Evolutionary conservation across 1,284 basidiomycete species (phyloP), one percentile per base, ranked within the genome.

Genomic region (Schizophyllum commune): DNA sequence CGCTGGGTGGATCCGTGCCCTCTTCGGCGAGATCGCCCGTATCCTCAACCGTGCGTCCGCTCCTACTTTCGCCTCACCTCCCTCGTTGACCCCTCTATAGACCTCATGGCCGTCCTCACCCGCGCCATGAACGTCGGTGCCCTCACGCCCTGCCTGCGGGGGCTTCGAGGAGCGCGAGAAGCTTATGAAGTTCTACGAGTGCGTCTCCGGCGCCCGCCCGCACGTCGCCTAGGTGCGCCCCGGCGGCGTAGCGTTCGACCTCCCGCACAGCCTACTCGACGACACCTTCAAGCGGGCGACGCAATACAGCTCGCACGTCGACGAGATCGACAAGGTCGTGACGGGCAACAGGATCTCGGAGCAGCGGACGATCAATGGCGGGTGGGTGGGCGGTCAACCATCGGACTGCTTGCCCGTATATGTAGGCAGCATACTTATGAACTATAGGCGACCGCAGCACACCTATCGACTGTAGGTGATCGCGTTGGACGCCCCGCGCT

Each of bases 111-210:
- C 63, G 85, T 99, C 64, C 84, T 99, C 54, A 94, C 96, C 32
- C 93, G 97, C 77, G 88, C 90, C 59, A 94, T 94, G 92, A 94
- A 97, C 71, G 96, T 99, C 65, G 97, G 96, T 73, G 96, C 94
- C 65, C 83, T 99, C 6, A 99, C 97, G 1, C 97, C 96, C 56
- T 99, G 98, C 89, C 82, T 99, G 52, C 99, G 95, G 96, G n/a
- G 97, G 96, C 70, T 98, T 99, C 82, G 96, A 99, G 77, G 96
- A 99, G 78, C 94, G 96, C 66, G 96, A 99, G 79, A 98, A 99
- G 81, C 87, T 99, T 67, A 98, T 98, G 96, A 96, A 99, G 75
- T 99, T 99, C 78, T 98, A 99, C 77, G 96, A 99, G 77, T 93
- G 96, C 62, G 96, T 99, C 39, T 98, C 96, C 9, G 96, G 96